Conservation (phyloP, 2,329 filamentous ascomycete species). For the Xylaria sp. region DNA sequence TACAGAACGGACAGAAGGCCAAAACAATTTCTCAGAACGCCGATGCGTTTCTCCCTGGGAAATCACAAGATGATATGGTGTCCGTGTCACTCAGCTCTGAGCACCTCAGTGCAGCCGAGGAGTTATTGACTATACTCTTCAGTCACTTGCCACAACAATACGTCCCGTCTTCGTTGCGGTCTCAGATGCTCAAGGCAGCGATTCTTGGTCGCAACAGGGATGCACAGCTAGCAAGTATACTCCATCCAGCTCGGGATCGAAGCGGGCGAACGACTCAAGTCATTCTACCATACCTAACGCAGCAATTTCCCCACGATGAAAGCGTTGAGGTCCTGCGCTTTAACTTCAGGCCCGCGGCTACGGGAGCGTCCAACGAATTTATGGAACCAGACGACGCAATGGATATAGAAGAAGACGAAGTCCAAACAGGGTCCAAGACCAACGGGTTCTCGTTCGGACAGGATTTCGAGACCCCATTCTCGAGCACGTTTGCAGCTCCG, state of each 20-base stretch:
- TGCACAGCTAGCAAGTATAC: conserved; percentile 82
- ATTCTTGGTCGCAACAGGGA: conserved; percentile 76
- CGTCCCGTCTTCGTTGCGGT: conserved; percentile 76
- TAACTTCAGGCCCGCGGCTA: conserved; percentile 61
- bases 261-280: conserved; percentile 74
- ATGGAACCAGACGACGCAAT: conserved; percentile 52
- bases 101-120: conserved; percentile 67
- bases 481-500: conserved; percentile 28
- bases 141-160: conserved; percentile 72
- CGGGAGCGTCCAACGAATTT: conserved; percentile 45
- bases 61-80: conserved; percentile 49
- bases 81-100: conserved; percentile 54
- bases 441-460: conserved; percentile 43
- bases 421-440: conserved; percentile 39
- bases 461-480: conserved; percentile 36
- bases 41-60: conserved; percentile 73
- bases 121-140: conserved; percentile 72
- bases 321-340: conserved; percentile 77
- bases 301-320: conserved; percentile 70
- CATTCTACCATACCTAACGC: conserved; percentile 81
- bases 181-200: conserved; percentile 82
- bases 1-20: conserved; percentile 55
- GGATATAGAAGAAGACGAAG: conserved; percentile 50
- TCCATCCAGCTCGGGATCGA: conserved; percentile 77
- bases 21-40: conserved; percentile 69